Base-by-base conservation (phyloP, 768 basidiomycete genomes). In the Rubroboletus pulcherrimus region DNA sequence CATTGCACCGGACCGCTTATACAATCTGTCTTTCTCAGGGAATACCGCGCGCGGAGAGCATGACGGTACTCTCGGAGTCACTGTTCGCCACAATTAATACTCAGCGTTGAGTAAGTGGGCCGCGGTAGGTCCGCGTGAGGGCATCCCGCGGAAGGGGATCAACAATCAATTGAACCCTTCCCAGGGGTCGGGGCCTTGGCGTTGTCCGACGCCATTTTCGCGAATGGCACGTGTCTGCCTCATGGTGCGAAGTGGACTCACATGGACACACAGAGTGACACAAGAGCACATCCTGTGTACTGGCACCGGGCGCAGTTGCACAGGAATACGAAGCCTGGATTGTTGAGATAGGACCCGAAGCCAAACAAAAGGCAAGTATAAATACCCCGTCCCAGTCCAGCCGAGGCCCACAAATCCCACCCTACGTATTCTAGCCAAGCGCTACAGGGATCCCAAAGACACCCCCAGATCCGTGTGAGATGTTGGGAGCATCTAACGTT, bases 291-390 rank as follows among this genome's bases (percentile, higher is more conserved):
- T 35, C 7, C 7, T 19, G 9, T 24, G 15, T 43, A 1, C 24
- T 29, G 5, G n/a, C 33, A 26, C 26, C 26, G 26, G 55, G 57
- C 55, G 55, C 21, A 58, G 46, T 42, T 9, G 39, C 49, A 58
- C 57, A 58, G 49, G 39, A 58, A 44, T 10, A 24, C 55, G 31
- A 56, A 40, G 35, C 17, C 7, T 15, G 7, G 17, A n/a, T 31
- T 26, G 48, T 5, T 38, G n/a, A 6, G 19, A 8, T 1, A 10
- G 3, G 26, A 26, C 3, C 34, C 12, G 3, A 26, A n/a, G 33
- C 46, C 12, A 12, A 11, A 37, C 35, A 48, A 43, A 38, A 17
- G 37, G 9, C 30, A 3, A 26, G 26, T 26, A 58, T 58, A 58
- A 50, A 58, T 58, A 30, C 0, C 11, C 4, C 11, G 21, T 8